Evolutionary conservation across 2,329 filamentous ascomycete species (phyloP).

Genomic region (Talaromyces sp.): DNA sequence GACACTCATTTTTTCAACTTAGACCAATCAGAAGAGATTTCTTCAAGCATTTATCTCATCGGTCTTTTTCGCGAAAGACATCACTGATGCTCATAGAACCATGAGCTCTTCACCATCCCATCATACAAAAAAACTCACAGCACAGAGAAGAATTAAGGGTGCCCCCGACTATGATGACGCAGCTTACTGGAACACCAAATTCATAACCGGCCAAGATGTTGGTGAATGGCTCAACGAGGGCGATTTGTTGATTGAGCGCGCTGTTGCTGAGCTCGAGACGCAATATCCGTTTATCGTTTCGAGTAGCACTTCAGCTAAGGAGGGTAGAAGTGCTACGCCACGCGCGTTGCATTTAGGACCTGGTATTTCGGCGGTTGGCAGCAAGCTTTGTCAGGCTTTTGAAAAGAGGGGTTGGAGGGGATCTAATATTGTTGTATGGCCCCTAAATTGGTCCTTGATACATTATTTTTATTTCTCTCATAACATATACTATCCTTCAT

Average conservation of each 20-base stretch:
- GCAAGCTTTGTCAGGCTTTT: conserved; percentile 30
- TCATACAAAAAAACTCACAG: neutral
- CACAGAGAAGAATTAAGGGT: neutral
- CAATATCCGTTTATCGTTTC: conserved; percentile 2
- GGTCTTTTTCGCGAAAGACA: neutral
- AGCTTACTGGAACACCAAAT: conserved; percentile 33
- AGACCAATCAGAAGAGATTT: neutral
- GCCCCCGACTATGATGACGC: conserved; percentile 35
- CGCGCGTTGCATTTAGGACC: conserved; percentile 34
- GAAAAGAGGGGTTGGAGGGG: conserved; percentile 26
- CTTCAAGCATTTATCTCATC: neutral
- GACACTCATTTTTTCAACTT: neutral
- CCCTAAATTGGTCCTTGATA: neutral
- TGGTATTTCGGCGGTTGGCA: conserved; percentile 32
- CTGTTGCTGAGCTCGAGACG: conserved; percentile 25
- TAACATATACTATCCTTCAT: too few species aligned
- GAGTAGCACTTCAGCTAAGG: neutral
- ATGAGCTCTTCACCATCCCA: neutral
- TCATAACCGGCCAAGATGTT: conserved; percentile 35
- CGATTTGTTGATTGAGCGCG: conserved; percentile 28
- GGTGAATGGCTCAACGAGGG: conserved; percentile 39
- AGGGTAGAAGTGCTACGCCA: conserved; percentile 12
- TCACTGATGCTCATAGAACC: neutral
- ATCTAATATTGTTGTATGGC: conserved; percentile 32
- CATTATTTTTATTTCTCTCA: neutral